Conservation (phyloP, 2,329 filamentous ascomycete species). For the Paecilomyces sp. region DNA sequence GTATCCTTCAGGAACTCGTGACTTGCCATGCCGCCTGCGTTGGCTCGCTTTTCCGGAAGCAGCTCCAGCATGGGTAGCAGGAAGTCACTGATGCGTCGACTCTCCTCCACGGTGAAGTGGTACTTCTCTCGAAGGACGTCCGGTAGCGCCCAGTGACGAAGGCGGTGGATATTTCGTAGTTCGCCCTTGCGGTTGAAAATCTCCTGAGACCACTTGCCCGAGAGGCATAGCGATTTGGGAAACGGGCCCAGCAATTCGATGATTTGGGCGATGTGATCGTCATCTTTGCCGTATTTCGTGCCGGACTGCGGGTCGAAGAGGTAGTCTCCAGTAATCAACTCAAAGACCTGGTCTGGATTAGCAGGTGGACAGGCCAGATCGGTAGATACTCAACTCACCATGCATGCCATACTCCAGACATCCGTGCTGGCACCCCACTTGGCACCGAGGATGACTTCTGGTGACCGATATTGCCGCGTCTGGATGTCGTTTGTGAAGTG, state of each 20-base stretch:
- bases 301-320: constrained; percentile 97
- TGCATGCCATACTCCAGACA: constrained; percentile 98
- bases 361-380: background rate
- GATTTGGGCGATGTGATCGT: constrained; percentile 98
- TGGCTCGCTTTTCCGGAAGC: constrained; percentile 79
- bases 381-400: constrained; percentile 57
- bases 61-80: constrained; percentile 86
- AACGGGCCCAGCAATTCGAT: constrained; percentile 94
- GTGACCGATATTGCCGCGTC: constrained; percentile 92
- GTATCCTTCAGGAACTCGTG: constrained; percentile 78
- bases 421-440: constrained; percentile 99
- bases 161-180: constrained; percentile 89
- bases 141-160: constrained; percentile 90
- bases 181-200: constrained; percentile 98
- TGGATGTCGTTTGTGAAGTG: constrained; percentile 99
- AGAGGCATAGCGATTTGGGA: constrained; percentile 82
- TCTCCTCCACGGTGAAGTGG: constrained; percentile 81
- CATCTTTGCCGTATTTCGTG: constrained; percentile 98
- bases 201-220: constrained; percentile 95
- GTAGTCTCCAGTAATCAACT: constrained; percentile 96
- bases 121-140: constrained; percentile 96
- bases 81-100: constrained; percentile 72
- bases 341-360: constrained; percentile 64
- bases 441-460: constrained; percentile 89
- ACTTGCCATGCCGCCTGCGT: constrained; percentile 89